phyloP scores from a whole-genome alignment of 495 filamentous ascomycete genomes.

The Coniosporium apollinis region DNA sequence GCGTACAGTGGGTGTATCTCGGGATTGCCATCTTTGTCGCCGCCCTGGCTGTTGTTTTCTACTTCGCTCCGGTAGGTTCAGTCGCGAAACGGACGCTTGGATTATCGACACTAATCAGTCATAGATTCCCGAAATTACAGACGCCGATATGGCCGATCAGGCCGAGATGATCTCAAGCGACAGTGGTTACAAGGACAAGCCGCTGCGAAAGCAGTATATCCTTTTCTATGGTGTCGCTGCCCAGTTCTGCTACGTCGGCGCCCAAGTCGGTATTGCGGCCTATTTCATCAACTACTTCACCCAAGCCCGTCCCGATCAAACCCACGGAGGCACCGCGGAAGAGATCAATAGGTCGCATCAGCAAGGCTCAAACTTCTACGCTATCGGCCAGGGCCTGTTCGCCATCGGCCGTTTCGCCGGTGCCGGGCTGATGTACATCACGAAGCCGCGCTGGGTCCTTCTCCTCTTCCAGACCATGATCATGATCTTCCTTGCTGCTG shows the following conservation, averaged over 20 bases:
- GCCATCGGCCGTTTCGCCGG: conserved; percentile 49
- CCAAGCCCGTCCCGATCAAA: conserved; percentile 14
- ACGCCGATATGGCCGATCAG: conserved; percentile 51
- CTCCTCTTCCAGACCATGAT: conserved; percentile 20
- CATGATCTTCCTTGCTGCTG: conserved; percentile 38
- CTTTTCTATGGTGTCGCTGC: conserved; percentile 49
- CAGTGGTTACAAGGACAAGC: conserved; percentile 28
- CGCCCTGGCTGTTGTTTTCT: conserved; percentile 46
- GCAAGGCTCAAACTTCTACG: conserved; percentile 37
- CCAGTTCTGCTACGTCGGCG: conserved; percentile 58
- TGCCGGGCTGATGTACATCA: conserved; percentile 28
- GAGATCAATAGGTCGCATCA: too few species aligned
- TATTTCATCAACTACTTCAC: conserved; percentile 36
- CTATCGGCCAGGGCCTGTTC: conserved; percentile 50
- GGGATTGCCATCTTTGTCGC: conserved; percentile 55
- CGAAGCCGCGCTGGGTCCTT: conserved; percentile 19
- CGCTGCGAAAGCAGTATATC: conserved; percentile 44
- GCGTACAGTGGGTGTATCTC: conserved; percentile 62
- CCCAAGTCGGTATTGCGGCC: conserved; percentile 44
- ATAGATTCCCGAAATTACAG: conserved; percentile 54
- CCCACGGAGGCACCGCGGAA: too few species aligned
- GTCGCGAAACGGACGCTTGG: too few species aligned
- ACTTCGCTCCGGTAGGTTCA: conserved; percentile 27
- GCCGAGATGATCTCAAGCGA: conserved; percentile 25
- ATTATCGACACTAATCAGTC: too few species aligned